phyloP scores from a whole-genome alignment of 2,329 filamentous ascomycete species.

The Fusarium brachygibbosum region DNA sequence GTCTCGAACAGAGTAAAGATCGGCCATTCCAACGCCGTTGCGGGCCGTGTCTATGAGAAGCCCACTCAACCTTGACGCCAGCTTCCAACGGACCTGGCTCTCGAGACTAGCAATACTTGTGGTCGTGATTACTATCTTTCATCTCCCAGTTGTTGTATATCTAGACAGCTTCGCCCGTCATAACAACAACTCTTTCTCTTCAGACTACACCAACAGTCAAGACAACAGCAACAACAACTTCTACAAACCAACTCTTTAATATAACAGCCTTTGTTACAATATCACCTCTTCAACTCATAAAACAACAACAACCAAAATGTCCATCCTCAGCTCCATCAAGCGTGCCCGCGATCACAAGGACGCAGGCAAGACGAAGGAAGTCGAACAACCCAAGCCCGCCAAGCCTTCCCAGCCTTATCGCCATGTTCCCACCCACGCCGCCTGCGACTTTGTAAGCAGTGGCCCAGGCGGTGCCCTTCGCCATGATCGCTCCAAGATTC shows the following conservation, averaged over 20 bases:
- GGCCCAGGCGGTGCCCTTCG: slow-evolving; percentile 66
- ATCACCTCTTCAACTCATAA: slow-evolving; percentile 3
- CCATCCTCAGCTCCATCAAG: slow-evolving; percentile 68
- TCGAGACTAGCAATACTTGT: not conserved
- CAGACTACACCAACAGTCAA: slow-evolving; percentile 17
- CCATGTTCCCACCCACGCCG: slow-evolving; percentile 73
- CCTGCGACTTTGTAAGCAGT: slow-evolving; percentile 67
- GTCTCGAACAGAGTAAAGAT: slow-evolving; percentile 40
- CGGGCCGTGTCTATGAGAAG: slow-evolving; percentile 9
- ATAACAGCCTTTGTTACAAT: not conserved
- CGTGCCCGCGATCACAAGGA: slow-evolving; percentile 68
- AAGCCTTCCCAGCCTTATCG: slow-evolving; percentile 62
- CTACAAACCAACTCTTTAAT: not conserved
- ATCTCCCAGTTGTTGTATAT: slow-evolving; percentile 26
- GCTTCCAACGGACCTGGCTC: slow-evolving; percentile 24
- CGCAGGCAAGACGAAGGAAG: slow-evolving; percentile 64
- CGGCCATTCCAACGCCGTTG: slow-evolving; percentile 35
- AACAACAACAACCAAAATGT: slow-evolving; percentile 58
- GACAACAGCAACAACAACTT: not conserved
- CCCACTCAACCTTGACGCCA: slow-evolving; percentile 32
- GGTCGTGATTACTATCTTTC: not conserved
- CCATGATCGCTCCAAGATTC: slow-evolving; percentile 62
- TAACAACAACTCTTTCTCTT: slow-evolving; percentile 3
- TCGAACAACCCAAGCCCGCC: slow-evolving; percentile 62
- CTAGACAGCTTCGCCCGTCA: slow-evolving; percentile 15